Percentiles rank a stretch among this genome's conserved stretches.
Evolutionary conservation across 352 stramenopile genomes (phyloP).

Genomic region (Phytopythium aichiense): DNA sequence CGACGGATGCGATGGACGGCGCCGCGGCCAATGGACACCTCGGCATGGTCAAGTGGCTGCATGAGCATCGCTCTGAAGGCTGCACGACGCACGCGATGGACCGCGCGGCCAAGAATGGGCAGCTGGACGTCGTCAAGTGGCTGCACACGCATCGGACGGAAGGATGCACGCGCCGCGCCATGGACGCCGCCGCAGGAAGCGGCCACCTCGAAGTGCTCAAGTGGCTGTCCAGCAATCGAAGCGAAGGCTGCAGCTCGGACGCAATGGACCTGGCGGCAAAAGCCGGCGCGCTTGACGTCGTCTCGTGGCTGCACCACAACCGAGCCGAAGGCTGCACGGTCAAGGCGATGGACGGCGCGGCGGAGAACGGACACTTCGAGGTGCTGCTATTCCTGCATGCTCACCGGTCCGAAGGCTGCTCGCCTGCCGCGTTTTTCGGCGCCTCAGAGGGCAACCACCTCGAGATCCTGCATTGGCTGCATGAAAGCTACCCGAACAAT

Average conservation of each 20-base stretch:
- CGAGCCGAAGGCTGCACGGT: conserved; percentile 18
- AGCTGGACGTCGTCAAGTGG: conserved; percentile 7
- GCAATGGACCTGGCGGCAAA: conserved; percentile 20
- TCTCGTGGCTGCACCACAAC: conserved; percentile 20
- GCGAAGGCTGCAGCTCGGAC: conserved; percentile 12
- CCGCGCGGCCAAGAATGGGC: conserved; percentile 4
- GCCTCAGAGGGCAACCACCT: conserved; percentile 16
- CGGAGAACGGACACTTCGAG: conserved; percentile 20
- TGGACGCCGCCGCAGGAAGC: conserved; percentile 6
- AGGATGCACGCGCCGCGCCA: conserved; percentile 5
- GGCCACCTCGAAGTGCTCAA: conserved; percentile 3
- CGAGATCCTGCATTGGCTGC: conserved; percentile 24
- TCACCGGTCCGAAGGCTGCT: conserved; percentile 18
- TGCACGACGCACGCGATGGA: conserved; percentile 6
- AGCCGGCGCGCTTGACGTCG: conserved; percentile 16
- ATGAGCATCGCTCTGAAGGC: conserved; percentile 12
- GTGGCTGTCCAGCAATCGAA: conserved; percentile 7
- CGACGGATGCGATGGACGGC: conserved; percentile 19
- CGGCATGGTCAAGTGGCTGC: conserved; percentile 22
- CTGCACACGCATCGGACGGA: background rate
- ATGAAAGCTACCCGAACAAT: conserved; percentile 20
- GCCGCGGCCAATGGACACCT: conserved; percentile 20
- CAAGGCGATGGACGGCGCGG: conserved; percentile 25
- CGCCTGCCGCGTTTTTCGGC: conserved; percentile 21
- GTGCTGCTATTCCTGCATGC: conserved; percentile 20